Evolutionary conservation across 2,329 filamentous ascomycete genomes (phyloP).

Genomic region (Diplodia scrobiculata): DNA sequence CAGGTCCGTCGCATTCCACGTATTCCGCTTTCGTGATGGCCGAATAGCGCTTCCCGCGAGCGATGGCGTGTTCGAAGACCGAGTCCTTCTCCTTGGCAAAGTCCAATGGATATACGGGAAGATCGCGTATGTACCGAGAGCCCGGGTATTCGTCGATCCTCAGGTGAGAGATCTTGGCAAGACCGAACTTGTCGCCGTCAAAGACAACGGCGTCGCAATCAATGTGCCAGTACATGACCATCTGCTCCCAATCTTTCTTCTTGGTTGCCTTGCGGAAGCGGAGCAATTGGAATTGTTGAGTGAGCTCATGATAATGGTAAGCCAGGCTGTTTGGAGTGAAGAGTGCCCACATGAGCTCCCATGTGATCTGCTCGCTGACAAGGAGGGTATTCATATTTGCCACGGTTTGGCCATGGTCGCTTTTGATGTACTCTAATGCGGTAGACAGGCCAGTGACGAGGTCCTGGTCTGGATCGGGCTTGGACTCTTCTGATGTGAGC

Average conservation of each 20-base stretch:
- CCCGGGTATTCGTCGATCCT: conserved; percentile 4
- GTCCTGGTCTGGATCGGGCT: background rate
- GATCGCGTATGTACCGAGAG: background rate
- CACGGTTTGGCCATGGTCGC: background rate
- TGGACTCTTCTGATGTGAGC: background rate
- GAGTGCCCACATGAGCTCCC: conserved; percentile 18
- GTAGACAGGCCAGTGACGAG: background rate
- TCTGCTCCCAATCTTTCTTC: background rate
- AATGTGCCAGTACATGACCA: background rate
- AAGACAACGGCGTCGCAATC: conserved; percentile 12
- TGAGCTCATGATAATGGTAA: conserved; percentile 12
- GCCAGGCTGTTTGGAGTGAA: conserved; percentile 15
- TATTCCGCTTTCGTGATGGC: background rate
- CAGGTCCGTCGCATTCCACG: conserved; percentile 12
- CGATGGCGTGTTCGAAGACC: background rate
- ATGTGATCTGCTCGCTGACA: conserved; percentile 12
- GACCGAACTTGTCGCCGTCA: conserved; percentile 9
- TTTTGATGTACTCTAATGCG: background rate
- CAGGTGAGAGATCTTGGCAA: background rate
- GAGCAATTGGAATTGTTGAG: background rate
- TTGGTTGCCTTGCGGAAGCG: conserved; percentile 1
- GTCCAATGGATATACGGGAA: background rate
- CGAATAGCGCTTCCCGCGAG: background rate
- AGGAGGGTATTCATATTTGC: conserved; percentile 8
- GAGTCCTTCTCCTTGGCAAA: background rate